These are phyloP conservation scores for Aspergillus asperescens DNA, from an alignment of 495 filamentous ascomycete genomes.

Conservation along the genomic window DNA sequence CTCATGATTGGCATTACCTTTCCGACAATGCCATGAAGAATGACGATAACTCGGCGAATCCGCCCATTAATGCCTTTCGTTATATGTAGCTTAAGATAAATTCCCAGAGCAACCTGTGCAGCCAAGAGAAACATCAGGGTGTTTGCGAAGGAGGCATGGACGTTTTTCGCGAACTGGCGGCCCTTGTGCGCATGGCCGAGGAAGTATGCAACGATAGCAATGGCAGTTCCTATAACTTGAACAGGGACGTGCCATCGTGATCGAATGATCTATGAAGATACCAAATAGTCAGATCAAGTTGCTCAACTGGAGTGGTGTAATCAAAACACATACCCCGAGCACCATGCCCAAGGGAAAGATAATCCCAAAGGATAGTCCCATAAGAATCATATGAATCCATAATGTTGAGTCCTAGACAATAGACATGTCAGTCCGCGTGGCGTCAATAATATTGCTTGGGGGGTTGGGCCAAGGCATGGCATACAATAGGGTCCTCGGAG, in stretches of 20 bases:
- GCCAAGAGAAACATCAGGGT: conserved; percentile 72
- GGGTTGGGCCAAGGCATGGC: background rate
- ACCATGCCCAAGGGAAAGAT: conserved; percentile 96
- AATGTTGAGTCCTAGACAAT: conserved; percentile 64
- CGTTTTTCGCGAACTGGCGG: conserved; percentile 77
- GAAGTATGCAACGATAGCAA: conserved; percentile 81
- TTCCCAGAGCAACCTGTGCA: conserved; percentile 70
- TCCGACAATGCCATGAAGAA: conserved; percentile 73
- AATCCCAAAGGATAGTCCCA: conserved; percentile 80
- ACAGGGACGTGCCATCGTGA: conserved; percentile 93
- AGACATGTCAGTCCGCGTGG: conserved; percentile 7
- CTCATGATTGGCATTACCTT: conserved; percentile 80
- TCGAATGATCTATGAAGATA: conserved; percentile 62
- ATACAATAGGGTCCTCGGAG: conserved; percentile 81
- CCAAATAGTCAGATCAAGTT: conserved; percentile 2
- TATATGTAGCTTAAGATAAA: conserved; percentile 86
- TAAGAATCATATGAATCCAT: conserved; percentile 93
- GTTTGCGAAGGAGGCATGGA: conserved; percentile 76
- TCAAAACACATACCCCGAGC: conserved; percentile 57
- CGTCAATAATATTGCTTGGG: background rate
- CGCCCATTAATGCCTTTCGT: conserved; percentile 74
- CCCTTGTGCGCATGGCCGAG: conserved; percentile 88
- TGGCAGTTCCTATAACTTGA: conserved; percentile 65
- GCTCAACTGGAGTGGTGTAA: background rate
- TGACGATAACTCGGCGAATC: conserved; percentile 66